A percentile compares a stretch with the other conserved stretches of the same genome.
These are phyloP conservation scores for Elongisporangium senticosum DNA, from an alignment of 352 stramenopile species.

Conservation along the genomic window DNA sequence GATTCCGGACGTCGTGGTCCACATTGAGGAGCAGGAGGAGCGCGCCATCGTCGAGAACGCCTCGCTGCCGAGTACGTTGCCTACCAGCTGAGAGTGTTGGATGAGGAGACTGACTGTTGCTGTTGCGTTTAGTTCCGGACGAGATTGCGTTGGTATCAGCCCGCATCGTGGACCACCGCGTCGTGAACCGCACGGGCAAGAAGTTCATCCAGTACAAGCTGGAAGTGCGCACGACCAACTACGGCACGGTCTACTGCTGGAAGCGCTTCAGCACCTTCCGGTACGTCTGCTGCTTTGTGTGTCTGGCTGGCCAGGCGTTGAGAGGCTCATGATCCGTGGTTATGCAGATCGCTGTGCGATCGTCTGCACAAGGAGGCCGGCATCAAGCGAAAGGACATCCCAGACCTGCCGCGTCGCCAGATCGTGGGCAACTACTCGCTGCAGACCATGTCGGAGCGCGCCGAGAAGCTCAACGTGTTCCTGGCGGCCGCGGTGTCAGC, in stretches of 20 bases:
- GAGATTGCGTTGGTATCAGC: constrained; percentile 78
- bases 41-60: constrained; percentile 77
- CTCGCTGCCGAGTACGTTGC: constrained; percentile 64
- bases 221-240: constrained; percentile 84
- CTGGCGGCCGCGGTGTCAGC: constrained; percentile 66
- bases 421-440: constrained; percentile 82
- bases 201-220: constrained; percentile 90
- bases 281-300: constrained; percentile 21
- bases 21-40: constrained; percentile 72
- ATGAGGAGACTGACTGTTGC: constrained; percentile 12
- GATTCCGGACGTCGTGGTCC: constrained; percentile 63
- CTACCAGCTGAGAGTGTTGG: constrained; percentile 11
- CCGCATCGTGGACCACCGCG: constrained; percentile 78
- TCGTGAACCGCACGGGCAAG: constrained; percentile 78
- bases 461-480: constrained; percentile 85
- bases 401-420: constrained; percentile 77
- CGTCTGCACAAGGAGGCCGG: constrained; percentile 83
- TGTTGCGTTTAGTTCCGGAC: constrained; percentile 48
- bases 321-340: constrained; percentile 2
- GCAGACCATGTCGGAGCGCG: constrained; percentile 73
- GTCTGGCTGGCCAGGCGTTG: neutral
- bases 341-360: constrained; percentile 64
- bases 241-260: constrained; percentile 85
- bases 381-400: constrained; percentile 79
- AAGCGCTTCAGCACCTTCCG: constrained; percentile 88